A percentile compares a stretch with the other conserved stretches of the same genome.
These are phyloP conservation scores for Aspergillus sp. DNA, from an alignment of 2,329 filamentous ascomycete genomes.

Conservation along the genomic window DNA sequence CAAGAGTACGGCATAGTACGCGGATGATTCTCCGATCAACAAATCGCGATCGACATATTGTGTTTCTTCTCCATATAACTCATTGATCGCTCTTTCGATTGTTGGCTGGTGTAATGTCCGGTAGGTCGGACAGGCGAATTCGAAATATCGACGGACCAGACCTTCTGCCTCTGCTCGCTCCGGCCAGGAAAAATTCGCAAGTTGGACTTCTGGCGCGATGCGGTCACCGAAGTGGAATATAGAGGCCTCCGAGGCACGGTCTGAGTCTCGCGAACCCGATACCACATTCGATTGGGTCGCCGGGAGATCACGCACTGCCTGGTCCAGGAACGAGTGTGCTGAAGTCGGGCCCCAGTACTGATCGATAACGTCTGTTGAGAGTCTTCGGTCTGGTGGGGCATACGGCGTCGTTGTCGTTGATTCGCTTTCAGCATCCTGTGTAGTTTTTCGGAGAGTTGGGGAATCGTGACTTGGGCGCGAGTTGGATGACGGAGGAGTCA, in stretches of 20 bases:
- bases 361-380: conserved; percentile 14
- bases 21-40: neutral
- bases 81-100: conserved; percentile 14
- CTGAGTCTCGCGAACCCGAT: neutral
- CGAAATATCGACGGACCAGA: conserved; percentile 24
- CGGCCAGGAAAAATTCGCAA: conserved; percentile 21
- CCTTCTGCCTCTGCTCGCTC: conserved; percentile 8
- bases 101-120: conserved; percentile 24
- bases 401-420: neutral
- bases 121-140: conserved; percentile 26
- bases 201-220: conserved; percentile 7
- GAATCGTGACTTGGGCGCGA: conserved; percentile 1
- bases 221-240: conserved; percentile 25
- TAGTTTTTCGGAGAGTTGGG: neutral
- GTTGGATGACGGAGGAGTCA: conserved; percentile 18
- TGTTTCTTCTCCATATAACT: conserved; percentile 10
- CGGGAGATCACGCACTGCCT: conserved; percentile 20
- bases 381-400: neutral
- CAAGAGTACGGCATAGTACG: conserved; percentile 17
- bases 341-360: conserved; percentile 27
- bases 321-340: conserved; percentile 24
- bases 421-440: neutral
- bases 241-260: conserved; percentile 8
- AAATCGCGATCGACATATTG: neutral
- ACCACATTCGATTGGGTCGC: conserved; percentile 13